Conservation (phyloP, 129 eudicot species). For the Saposhnikovia divaricata region DNA sequence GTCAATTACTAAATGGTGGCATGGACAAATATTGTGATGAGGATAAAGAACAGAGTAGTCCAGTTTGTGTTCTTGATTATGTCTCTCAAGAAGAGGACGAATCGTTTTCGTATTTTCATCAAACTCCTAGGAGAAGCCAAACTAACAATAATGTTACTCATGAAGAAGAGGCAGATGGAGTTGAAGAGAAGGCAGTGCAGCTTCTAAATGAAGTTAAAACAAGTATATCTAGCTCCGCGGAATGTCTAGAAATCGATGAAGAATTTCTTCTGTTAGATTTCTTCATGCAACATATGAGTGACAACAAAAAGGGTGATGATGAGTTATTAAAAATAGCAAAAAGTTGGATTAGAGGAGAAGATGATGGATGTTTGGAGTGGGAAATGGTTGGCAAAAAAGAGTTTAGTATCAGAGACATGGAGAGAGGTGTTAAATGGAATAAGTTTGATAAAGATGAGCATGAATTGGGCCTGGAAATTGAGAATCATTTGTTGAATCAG, state of each 20-base stretch:
- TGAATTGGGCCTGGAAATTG: constrained; percentile 40
- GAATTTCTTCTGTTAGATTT: constrained; percentile 41
- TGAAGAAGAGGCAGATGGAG: constrained; percentile 19
- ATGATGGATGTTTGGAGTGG: constrained; percentile 33
- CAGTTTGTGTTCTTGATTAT: constrained; percentile 69
- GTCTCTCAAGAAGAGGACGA: constrained; percentile 40
- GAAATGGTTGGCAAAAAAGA: constrained; percentile 30
- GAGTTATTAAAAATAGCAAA: constrained; percentile 33
- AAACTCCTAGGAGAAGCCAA: constrained; percentile 18
- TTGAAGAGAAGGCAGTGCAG: constrained; percentile 36
- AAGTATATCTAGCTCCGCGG: neutral
- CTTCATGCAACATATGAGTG: constrained; percentile 34
- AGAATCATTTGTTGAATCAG: constrained; percentile 29
- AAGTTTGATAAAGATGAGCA: constrained; percentile 37
- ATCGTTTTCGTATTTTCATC: constrained; percentile 25
- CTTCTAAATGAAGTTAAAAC: constrained; percentile 26
- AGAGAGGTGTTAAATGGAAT: constrained; percentile 37
- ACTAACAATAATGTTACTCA: neutral
- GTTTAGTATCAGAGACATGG: constrained; percentile 46
- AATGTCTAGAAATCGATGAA: neutral
- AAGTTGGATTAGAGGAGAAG: constrained; percentile 41
- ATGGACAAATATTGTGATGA: constrained; percentile 25
- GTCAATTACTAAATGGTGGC: constrained; percentile 14
- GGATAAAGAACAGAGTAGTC: constrained; percentile 48
- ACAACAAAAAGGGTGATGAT: constrained; percentile 15